Conservation (phyloP, 2,329 filamentous ascomycete genomes). For the Westerdykella sp. region DNA sequence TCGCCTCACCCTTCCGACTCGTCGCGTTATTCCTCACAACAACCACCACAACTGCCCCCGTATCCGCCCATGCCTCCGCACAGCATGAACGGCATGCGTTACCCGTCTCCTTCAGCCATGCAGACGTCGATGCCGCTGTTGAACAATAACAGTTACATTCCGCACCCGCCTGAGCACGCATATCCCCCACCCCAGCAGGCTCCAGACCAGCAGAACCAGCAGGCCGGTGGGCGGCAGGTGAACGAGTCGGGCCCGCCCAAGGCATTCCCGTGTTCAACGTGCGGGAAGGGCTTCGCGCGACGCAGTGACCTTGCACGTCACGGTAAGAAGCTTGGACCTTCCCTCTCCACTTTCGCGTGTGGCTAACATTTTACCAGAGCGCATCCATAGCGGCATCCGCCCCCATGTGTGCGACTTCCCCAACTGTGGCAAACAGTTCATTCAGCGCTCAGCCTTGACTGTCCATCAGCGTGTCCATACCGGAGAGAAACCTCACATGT, state of each 20-base stretch:
- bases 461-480: slow-evolving; percentile 95
- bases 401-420: slow-evolving; percentile 90
- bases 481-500: slow-evolving; percentile 97
- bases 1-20: slow-evolving; percentile 52
- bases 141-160: slow-evolving; percentile 51
- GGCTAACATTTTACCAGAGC: slow-evolving; percentile 54
- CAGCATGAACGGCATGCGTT: slow-evolving; percentile 48
- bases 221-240: slow-evolving; percentile 39
- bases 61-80: slow-evolving; percentile 46
- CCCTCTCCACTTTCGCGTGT: slow-evolving; percentile 18
- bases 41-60: slow-evolving; percentile 47
- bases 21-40: slow-evolving; percentile 53
- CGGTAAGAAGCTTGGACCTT: slow-evolving; percentile 56
- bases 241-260: slow-evolving; percentile 54
- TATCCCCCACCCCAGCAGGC: slow-evolving; percentile 37
- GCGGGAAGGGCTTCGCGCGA: slow-evolving; percentile 84
- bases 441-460: slow-evolving; percentile 90
- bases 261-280: slow-evolving; percentile 83
- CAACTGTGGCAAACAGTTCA: slow-evolving; percentile 91
- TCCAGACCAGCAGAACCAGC: slow-evolving; percentile 35
- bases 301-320: slow-evolving; percentile 91
- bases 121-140: slow-evolving; percentile 49
- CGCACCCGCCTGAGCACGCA: slow-evolving; percentile 45
- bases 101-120: slow-evolving; percentile 49
- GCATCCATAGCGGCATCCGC: slow-evolving; percentile 85